These are phyloP conservation scores for Evernia prunastri DNA, from an alignment of 495 filamentous ascomycete species.

Conservation along the genomic window DNA sequence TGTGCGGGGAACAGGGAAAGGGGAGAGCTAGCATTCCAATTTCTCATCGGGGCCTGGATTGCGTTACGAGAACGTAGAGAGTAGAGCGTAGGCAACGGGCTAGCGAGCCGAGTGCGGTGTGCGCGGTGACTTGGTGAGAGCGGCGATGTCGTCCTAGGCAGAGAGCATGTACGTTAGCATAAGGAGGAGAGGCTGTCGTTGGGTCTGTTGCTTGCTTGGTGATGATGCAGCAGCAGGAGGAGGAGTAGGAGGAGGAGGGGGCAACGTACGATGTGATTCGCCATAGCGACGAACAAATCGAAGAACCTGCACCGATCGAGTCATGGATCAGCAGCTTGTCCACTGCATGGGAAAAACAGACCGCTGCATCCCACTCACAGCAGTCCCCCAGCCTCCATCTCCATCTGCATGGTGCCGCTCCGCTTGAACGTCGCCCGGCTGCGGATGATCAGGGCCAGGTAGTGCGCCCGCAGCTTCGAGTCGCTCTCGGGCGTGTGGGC, in stretches of 20 bases:
- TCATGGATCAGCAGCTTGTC: neutral
- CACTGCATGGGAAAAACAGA: neutral
- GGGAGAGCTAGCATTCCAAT: neutral
- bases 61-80: no score
- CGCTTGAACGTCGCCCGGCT: slow-evolving; percentile 80
- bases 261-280: slow-evolving; percentile 68
- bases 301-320: slow-evolving; percentile 50
- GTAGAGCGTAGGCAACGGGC: neutral
- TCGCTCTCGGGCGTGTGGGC: slow-evolving; percentile 82
- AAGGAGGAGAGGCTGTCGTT: slow-evolving; percentile 6
- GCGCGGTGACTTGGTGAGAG: slow-evolving; percentile 27
- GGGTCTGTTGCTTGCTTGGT: neutral
- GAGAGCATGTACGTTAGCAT: slow-evolving; percentile 18
- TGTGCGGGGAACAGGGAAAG: no score
- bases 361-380: slow-evolving; percentile 33
- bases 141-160: slow-evolving; percentile 28
- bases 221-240: slow-evolving; percentile 7
- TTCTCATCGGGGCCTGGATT: no score
- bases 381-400: slow-evolving; percentile 82
- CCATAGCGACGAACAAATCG: slow-evolving; percentile 87
- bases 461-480: slow-evolving; percentile 83
- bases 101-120: slow-evolving; percentile 25
- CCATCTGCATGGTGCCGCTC: slow-evolving; percentile 92
- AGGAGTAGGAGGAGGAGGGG: slow-evolving; percentile 9
- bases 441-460: slow-evolving; percentile 85